Evolutionary conservation across 1,284 basidiomycete species (phyloP), one percentile per base, ranked within the genome.

Genomic region (Malassezia dermatis): DNA sequence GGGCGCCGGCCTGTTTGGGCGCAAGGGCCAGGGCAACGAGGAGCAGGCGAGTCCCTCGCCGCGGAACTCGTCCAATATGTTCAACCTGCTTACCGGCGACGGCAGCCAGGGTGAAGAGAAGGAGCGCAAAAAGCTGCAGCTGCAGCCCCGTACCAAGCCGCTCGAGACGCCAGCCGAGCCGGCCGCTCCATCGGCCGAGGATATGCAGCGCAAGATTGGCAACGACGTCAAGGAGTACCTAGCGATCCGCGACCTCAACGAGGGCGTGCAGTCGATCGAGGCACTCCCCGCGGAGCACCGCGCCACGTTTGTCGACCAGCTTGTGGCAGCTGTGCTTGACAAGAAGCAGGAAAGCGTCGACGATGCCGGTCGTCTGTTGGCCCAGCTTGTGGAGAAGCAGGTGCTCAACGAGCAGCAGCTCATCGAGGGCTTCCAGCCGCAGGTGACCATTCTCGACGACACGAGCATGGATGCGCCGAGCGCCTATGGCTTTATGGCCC

Each of bases 391-490:
- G 39, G 54, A 64, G 42, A 55, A 58, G 8, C 53, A 49, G 2
- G 58, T 73, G 28, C 48, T 72, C 15, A 58, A 61, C 45, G 68
- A 75, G 53, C 59, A 58, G n/a, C 43, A 89, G 39, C 84, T 91
- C 12, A 81, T 83, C 6, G 59, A 80, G 82, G 58, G 79, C 86
- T 68, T 90, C 75, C 75, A 76, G 54, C 78, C 80, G 1, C 80
- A 83, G 51, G 82, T 85, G 52, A 84, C 86, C 73, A 77, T 84
- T 58, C 79, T 94, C 63, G 88, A 89, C 67, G 89, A 94, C 71
- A 82, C 89, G 53, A 82, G 83, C 17, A 85, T 90, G 66, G 89
- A 95, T 74, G 86, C 86, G 57, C 90, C 90, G 4, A 85, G 85
- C 70, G 89, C 88, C 0, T 84, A 86, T 77, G 77, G 81, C 58